A percentile compares a stretch with the other conserved stretches of the same genome.
Conservation (phyloP, 176 grass and related monocot genomes). For the Triticum turgidum region DNA sequence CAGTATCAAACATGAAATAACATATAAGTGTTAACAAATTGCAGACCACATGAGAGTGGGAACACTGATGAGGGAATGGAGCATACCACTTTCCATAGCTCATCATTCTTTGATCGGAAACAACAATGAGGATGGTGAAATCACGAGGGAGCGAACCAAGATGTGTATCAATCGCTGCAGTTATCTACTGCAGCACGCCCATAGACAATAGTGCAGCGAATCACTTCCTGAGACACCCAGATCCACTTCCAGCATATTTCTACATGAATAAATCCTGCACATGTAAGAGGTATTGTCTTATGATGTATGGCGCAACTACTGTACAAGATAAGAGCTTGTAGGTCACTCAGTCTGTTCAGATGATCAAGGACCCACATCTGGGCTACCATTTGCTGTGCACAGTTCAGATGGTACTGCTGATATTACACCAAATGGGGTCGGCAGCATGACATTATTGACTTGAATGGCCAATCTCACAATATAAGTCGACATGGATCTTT, state of each 20-base stretch:
- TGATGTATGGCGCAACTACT: not conserved
- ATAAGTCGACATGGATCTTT: constrained; percentile 50
- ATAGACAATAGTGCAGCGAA: not conserved
- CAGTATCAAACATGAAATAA: not conserved
- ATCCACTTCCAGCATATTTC: constrained; percentile 20
- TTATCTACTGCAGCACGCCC: constrained; percentile 20
- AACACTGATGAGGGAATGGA: constrained; percentile 8
- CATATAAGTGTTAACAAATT: not conserved
- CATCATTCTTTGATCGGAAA: not conserved
- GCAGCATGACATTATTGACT: constrained; percentile 57
- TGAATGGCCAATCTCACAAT: constrained; percentile 32
- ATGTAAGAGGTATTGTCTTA: not conserved
- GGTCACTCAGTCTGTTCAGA: constrained; percentile 14
- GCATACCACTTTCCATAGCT: constrained; percentile 8
- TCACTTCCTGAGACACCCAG: not conserved
- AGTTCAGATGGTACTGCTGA: constrained; percentile 32
- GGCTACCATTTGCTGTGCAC: constrained; percentile 43
- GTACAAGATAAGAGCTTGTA: constrained; percentile 14
- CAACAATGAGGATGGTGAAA: not conserved
- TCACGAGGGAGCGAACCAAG: constrained; percentile 6
- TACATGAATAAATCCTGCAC: constrained; percentile 17
- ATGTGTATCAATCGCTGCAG: not conserved
- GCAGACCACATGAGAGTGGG: constrained; percentile 1
- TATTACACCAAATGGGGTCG: constrained; percentile 38
- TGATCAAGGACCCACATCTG: constrained; percentile 30